Evolutionary conservation across 106 monocot species (phyloP), one percentile per base, ranked within the genome.

Genomic region (Agapanthus africanus): DNA sequence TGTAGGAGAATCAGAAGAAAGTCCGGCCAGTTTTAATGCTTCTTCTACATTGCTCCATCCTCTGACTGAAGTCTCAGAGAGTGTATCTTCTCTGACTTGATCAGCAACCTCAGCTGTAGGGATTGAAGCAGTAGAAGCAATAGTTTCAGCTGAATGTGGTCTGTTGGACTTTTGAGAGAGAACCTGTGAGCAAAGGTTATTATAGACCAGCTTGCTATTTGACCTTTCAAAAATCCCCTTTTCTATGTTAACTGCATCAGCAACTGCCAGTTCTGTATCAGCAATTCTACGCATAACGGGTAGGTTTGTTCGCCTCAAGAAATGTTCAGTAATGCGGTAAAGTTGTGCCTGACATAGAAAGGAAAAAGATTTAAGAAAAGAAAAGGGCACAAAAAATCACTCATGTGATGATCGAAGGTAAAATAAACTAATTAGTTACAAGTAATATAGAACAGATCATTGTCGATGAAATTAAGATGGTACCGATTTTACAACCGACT

Each of bases 171-270:
- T 67, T 35, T 95, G 88, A 70, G 80, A 79, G 31, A 77, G 30
- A 71, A 56, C 63, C 68, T 82, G 85, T 25, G 89, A 82, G 70
- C 88, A 84, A 65, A 95, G 85, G 73, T 95, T 95, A 34, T 88
- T 22, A 75, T 95, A 95, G 36, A 95, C 88, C 49, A 84, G 54
- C 76, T 91, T 95, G 84, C 95, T 95, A 39, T 82, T 91, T 46
- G 95, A 91, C 63, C 84, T 85, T 68, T 88, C 81, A 61, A 71
- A 84, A 42, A 91, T 86, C n/a, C 86, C 91, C 71, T 84, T 95
- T 76, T 95, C 95, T 71, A 88, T 76, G 61, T 91, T 95, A 67
- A 91, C 71, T 71, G 95, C 91, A 84, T 95, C 95, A 66, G 86
- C 95, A 62, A 95, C 79, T 61, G 95, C 95, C 62, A 95, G 70